Percentiles rank a stretch among this genome's conserved stretches.
phyloP scores from a whole-genome alignment of 257 asterid species.

The Galeopsis tetrahit region DNA sequence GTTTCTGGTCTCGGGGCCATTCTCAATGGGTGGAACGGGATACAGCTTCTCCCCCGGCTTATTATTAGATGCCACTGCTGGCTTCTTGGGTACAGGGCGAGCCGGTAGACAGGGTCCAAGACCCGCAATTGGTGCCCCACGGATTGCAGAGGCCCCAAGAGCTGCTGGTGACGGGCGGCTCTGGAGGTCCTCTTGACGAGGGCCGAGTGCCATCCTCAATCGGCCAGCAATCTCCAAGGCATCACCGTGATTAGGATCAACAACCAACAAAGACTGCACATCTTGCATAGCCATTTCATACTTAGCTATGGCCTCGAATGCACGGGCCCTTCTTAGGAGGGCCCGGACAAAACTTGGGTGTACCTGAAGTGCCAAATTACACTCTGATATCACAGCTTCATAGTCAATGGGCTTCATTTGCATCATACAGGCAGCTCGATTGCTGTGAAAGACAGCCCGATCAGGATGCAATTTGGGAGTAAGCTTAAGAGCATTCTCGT shows the following conservation, averaged over 20 bases:
- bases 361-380: conserved; percentile 75
- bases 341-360: conserved; percentile 77
- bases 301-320: conserved; percentile 80
- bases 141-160: conserved; percentile 96
- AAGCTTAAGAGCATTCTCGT: conserved; percentile 81
- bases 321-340: conserved; percentile 87
- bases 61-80: conserved; percentile 45
- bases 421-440: conserved; percentile 96
- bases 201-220: conserved; percentile 67
- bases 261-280: conserved; percentile 63
- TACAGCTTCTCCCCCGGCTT: conserved; percentile 55
- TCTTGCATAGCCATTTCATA: conserved; percentile 85
- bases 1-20: conserved; percentile 56
- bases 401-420: conserved; percentile 92
- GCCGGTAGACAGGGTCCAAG: conserved; percentile 95
- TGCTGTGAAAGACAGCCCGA: conserved; percentile 92
- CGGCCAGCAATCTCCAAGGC: conserved; percentile 78
- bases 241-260: conserved; percentile 71
- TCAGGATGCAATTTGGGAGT: conserved; percentile 82
- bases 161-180: conserved; percentile 99
- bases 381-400: conserved; percentile 83
- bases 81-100: conserved; percentile 74
- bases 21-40: conserved; percentile 54
- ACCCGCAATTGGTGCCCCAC: conserved; percentile 92
- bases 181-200: conserved; percentile 89